Evolutionary conservation across 1,284 basidiomycete genomes (phyloP), one percentile per base, ranked within the genome.

Genomic region (Meira nashicola): DNA sequence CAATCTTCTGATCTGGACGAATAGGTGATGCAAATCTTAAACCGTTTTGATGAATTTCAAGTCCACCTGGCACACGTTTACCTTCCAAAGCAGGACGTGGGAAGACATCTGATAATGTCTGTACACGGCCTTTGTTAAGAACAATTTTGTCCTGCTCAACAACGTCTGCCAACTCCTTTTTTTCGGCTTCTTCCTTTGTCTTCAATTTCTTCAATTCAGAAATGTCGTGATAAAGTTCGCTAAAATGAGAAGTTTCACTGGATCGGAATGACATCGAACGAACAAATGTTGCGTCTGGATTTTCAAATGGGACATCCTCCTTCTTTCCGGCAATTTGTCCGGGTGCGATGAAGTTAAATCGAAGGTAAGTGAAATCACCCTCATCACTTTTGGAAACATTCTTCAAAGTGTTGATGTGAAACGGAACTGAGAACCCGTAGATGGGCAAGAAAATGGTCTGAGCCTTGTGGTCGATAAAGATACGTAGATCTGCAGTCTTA

Each of bases 231-330:
- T 85, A 89, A 17, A 98, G 84, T 64, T 85, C 86, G 70, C 92
- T 87, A 77, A 98, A 92, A 55, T 93, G 91, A 68, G 88, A 86
- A 15, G 86, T 85, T 72, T 98, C 93, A 12, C 87, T 84, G 2
- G 91, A 94, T 51, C 94, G 89, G 80, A 94, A 98, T 0, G 91
- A 92, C 63, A 95, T 85, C 4, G 92, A 96, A 55, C 93, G 90
- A 70, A 98, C 88, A 74, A 98, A 99, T 2, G 92, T 97, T 0
- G 94, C 88, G 65, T 95, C 90, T 1, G 94, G 92, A 77, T 97
- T 90, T 79, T 98, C 94, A 71, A 98, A 98, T 0, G 95, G 95
- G 87, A 92, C 96, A 69, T 99, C 95, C 77, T 99, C 95, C 81
- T 99, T 98, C 82, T 95, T 96, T 41, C 95, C 95, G 0, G 92